These are phyloP conservation scores for Avena insularis DNA, from an alignment of 176 grass and related monocot species.

Conservation along the genomic window DNA sequence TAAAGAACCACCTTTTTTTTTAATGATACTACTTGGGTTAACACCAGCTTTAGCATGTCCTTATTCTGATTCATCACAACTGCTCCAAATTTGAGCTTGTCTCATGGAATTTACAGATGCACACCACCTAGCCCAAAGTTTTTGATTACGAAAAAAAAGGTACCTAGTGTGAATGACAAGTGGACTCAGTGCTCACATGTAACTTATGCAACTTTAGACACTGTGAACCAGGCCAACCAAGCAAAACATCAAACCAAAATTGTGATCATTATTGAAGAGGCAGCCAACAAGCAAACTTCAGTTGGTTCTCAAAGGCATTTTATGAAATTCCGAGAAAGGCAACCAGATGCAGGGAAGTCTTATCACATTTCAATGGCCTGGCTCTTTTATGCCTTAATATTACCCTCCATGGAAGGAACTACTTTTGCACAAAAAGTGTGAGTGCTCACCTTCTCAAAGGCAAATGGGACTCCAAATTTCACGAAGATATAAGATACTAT, in stretches of 20 bases:
- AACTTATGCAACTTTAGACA: constrained; percentile 1
- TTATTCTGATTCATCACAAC: not conserved
- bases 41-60: not conserved
- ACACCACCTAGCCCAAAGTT: not conserved
- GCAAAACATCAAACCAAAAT: not conserved
- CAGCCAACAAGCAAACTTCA: too few relatives aligned
- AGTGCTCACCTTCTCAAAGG: constrained; percentile 77
- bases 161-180: not conserved
- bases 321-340: too few relatives aligned
- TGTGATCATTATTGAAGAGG: not conserved
- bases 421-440: not conserved
- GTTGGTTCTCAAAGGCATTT: too few relatives aligned
- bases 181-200: not conserved
- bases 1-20: not conserved
- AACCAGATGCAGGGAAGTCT: too few relatives aligned
- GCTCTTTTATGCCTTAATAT: constrained; percentile 19
- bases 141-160: not conserved
- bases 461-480: constrained; percentile 88
- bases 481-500: constrained; percentile 55
- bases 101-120: not conserved
- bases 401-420: not conserved
- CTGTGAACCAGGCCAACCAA: not conserved
- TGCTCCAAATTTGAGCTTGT: not conserved
- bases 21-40: not conserved
- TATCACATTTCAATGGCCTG: not conserved